Conservation (phyloP, 805 yeast genomes). For the Candida ipomoeae region DNA sequence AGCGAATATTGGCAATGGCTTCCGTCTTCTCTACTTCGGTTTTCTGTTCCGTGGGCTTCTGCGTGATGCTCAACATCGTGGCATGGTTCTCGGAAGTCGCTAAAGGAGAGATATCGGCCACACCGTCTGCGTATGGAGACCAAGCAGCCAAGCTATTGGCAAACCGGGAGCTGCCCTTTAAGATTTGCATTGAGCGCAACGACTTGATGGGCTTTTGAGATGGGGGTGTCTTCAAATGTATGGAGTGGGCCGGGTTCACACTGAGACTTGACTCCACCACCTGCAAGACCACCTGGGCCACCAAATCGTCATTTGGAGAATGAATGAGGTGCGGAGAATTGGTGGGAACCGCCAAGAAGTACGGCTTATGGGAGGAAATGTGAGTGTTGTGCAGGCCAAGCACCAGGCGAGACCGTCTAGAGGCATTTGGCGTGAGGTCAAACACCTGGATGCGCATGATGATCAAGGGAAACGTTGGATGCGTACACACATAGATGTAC, state of each 20-base stretch:
- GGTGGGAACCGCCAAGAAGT: slow-evolving; percentile 61
- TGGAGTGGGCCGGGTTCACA: slow-evolving; percentile 39
- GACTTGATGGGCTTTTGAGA: slow-evolving; percentile 38
- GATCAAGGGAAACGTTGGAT: slow-evolving; percentile 57
- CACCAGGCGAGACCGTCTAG: neutral
- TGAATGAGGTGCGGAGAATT: slow-evolving; percentile 67
- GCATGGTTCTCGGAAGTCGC: slow-evolving; percentile 42
- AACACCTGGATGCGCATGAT: slow-evolving; percentile 66
- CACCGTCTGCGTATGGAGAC: slow-evolving; percentile 67
- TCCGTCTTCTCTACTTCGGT: slow-evolving; percentile 22
- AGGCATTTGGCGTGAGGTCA: slow-evolving; percentile 35
- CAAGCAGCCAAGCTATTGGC: slow-evolving; percentile 65
- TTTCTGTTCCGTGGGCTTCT: slow-evolving; percentile 6
- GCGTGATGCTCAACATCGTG: slow-evolving; percentile 20
- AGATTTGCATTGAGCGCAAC: slow-evolving; percentile 51
- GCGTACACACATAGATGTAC: slow-evolving; percentile 65
- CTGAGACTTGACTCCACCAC: slow-evolving; percentile 54
- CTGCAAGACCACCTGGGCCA: slow-evolving; percentile 54
- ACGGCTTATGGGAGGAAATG: slow-evolving; percentile 54
- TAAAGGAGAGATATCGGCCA: slow-evolving; percentile 63
- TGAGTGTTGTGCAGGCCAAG: slow-evolving; percentile 27
- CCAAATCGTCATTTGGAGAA: slow-evolving; percentile 39
- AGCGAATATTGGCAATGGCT: slow-evolving; percentile 50
- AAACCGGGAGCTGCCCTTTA: slow-evolving; percentile 61
- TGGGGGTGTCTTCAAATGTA: slow-evolving; percentile 34